Conservation (phyloP, 2,329 filamentous ascomycete genomes). For the Biscogniauxia mediterranea region DNA sequence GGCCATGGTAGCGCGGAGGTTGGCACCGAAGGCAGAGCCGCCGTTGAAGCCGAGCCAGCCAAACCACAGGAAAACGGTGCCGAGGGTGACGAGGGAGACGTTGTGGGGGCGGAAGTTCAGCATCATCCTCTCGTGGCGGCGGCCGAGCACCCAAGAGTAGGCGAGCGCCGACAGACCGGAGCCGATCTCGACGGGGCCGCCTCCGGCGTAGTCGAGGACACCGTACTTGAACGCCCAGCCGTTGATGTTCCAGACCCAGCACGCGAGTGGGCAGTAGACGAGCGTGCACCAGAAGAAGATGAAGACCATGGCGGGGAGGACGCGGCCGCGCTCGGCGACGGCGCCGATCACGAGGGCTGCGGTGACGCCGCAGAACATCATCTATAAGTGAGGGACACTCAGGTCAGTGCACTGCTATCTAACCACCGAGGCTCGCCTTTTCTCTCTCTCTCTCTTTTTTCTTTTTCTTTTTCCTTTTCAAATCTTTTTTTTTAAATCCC, state of each 20-base stretch:
- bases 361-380: slow-evolving; percentile 96
- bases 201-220: slow-evolving; percentile 93
- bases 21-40: slow-evolving; percentile 89
- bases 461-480: neutral
- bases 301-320: slow-evolving; percentile 93
- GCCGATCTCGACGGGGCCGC: slow-evolving; percentile 94
- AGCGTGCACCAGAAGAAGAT: slow-evolving; percentile 94
- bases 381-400: slow-evolving; percentile 46
- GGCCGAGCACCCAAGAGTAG: slow-evolving; percentile 93
- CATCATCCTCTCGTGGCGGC: slow-evolving; percentile 99
- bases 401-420: slow-evolving; percentile 8
- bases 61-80: slow-evolving; percentile 95
- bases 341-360: slow-evolving; percentile 88
- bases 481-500: neutral
- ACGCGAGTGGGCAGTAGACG: slow-evolving; percentile 94
- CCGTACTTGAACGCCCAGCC: slow-evolving; percentile 91
- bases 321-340: slow-evolving; percentile 88
- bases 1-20: slow-evolving; percentile 90
- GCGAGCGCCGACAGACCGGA: slow-evolving; percentile 91
- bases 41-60: slow-evolving; percentile 99
- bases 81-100: slow-evolving; percentile 93
- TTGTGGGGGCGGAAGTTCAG: slow-evolving; percentile 99
- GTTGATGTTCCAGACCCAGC: slow-evolving; percentile 94
- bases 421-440: too few relatives aligned
- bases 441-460: too few relatives aligned